Conservation (phyloP, 768 basidiomycete species). For the Austroboletus festivus region DNA sequence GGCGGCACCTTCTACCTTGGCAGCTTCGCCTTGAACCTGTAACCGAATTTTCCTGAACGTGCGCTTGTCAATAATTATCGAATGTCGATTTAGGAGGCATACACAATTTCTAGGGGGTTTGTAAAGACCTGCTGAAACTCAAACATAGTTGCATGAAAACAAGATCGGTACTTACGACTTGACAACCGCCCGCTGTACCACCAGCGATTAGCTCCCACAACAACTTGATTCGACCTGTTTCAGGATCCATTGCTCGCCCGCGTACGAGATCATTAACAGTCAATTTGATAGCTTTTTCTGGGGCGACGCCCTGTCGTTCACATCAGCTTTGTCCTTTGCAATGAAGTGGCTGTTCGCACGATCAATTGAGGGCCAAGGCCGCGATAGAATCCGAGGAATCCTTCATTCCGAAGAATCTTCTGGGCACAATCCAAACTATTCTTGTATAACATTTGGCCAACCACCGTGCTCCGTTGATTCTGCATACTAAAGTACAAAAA, state of each 20-base stretch:
- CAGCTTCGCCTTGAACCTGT: conserved; percentile 94
- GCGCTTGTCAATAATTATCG: neutral
- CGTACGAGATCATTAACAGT: conserved; percentile 94
- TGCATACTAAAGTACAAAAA: conserved; percentile 64
- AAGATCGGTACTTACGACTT: conserved; percentile 71
- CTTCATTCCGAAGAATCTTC: conserved; percentile 95
- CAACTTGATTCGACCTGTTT: conserved; percentile 92
- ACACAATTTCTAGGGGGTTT: conserved; percentile 96
- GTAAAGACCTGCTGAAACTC: conserved; percentile 76
- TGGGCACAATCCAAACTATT: conserved; percentile 92
- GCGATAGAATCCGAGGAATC: conserved; percentile 92
- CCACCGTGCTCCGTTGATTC: conserved; percentile 95
- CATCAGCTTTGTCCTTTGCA: conserved; percentile 6
- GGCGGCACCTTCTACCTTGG: conserved; percentile 75
- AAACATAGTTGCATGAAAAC: conserved; percentile 12
- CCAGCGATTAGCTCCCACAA: conserved; percentile 91
- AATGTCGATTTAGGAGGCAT: conserved; percentile 28
- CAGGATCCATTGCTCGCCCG: conserved; percentile 81
- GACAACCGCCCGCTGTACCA: conserved; percentile 91
- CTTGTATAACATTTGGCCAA: conserved; percentile 95
- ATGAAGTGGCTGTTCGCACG: conserved; percentile 39
- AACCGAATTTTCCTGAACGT: conserved; percentile 79
- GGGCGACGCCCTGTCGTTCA: conserved; percentile 75
- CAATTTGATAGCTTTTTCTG: conserved; percentile 97
- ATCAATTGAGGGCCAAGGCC: conserved; percentile 93